A percentile compares a stretch with the other conserved stretches of the same genome.
Conservation (phyloP, 441 rosid genomes). For the Gossypium laxum region DNA sequence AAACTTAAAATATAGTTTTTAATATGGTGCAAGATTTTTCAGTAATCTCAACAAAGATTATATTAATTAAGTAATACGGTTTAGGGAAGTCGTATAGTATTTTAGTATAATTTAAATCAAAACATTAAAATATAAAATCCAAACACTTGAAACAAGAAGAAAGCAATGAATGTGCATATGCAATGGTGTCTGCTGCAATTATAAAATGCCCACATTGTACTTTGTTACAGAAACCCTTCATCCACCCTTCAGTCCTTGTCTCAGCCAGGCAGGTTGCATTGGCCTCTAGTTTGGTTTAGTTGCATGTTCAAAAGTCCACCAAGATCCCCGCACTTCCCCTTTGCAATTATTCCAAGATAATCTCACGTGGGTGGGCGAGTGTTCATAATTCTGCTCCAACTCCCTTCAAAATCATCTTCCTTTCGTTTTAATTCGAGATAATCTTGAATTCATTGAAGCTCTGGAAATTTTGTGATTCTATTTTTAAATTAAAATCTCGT, state of each 20-base stretch:
- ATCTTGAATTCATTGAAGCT: too few relatives aligned
- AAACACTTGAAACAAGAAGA: constrained; percentile 23
- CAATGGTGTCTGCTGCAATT: constrained; percentile 19
- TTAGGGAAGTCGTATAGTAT: background rate
- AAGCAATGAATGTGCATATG: constrained; percentile 20
- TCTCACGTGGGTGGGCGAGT: constrained; percentile 19
- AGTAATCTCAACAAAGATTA: constrained; percentile 4
- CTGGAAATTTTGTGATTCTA: too few relatives aligned
- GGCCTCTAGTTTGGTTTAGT: background rate
- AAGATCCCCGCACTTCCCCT: background rate
- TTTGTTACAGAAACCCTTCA: background rate
- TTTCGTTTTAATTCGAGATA: background rate
- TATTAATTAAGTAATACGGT: background rate
- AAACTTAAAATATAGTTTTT: background rate
- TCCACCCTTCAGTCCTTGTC: background rate
- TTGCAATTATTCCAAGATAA: constrained; percentile 18
- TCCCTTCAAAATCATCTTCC: background rate
- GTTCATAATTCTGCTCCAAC: constrained; percentile 6
- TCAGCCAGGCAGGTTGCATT: background rate
- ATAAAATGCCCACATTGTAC: constrained; percentile 12
- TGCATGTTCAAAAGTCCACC: constrained; percentile 16
- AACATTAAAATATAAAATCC: constrained; percentile 1
- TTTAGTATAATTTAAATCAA: background rate
- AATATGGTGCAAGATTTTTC: background rate
- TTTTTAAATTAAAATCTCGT: too few relatives aligned